phyloP scores from a whole-genome alignment of 495 filamentous ascomycete genomes.

The Trichodelitschia bisporula region DNA sequence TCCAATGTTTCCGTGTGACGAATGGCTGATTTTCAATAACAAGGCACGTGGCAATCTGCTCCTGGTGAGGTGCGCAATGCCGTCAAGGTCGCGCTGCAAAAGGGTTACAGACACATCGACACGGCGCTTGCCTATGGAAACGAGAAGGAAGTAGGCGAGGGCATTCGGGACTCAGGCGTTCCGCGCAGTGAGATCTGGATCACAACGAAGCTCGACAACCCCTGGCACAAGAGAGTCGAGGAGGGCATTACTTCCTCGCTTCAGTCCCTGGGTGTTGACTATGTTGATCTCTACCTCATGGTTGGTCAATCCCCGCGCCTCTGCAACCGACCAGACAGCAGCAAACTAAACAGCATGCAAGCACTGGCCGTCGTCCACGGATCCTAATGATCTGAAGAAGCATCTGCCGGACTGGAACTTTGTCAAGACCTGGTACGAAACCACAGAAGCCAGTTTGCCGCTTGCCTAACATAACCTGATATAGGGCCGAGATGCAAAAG shows the following conservation, averaged over 20 bases:
- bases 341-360: slow-evolving; percentile 2
- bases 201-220: slow-evolving; percentile 73
- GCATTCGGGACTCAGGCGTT: slow-evolving; percentile 56
- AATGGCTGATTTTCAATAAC: no score
- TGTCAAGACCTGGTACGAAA: slow-evolving; percentile 43
- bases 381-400: slow-evolving; percentile 29
- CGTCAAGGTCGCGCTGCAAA: slow-evolving; percentile 49
- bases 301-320: slow-evolving; percentile 1
- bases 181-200: slow-evolving; percentile 63
- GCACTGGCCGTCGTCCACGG: slow-evolving; percentile 55
- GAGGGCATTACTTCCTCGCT: slow-evolving; percentile 47
- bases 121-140: slow-evolving; percentile 68
- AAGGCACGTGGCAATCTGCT: slow-evolving; percentile 61
- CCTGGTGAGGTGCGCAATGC: slow-evolving; percentile 40
- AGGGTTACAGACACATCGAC: slow-evolving; percentile 50
- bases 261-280: slow-evolving; percentile 42
- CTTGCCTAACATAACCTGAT: not conserved
- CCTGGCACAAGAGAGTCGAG: slow-evolving; percentile 45
- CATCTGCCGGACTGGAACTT: slow-evolving; percentile 51
- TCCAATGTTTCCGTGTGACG: no score
- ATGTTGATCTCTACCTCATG: slow-evolving; percentile 68
- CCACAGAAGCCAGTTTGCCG: no score
- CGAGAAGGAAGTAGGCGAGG: slow-evolving; percentile 59
- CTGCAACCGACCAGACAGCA: not conserved
- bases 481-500: slow-evolving; percentile 48